phyloP scores from a whole-genome alignment of 805 yeast genomes.

The Metschnikowia bowlesiae region DNA sequence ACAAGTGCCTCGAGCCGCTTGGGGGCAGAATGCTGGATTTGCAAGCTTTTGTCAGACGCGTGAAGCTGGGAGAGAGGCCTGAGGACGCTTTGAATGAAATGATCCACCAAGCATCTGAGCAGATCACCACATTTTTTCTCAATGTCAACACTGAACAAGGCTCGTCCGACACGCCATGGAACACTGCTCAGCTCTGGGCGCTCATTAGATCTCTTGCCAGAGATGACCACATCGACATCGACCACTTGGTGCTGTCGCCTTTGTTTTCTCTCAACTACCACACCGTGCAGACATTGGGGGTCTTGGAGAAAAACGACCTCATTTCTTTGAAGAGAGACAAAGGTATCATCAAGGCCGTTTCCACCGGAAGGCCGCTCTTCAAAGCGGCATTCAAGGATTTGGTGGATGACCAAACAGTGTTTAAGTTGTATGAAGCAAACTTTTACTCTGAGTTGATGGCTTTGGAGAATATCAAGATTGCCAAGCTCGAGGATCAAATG shows the following conservation, averaged over 20 bases:
- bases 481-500: constrained; percentile 68
- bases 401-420: constrained; percentile 51
- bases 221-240: constrained; percentile 42
- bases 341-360: constrained; percentile 63
- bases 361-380: constrained; percentile 81
- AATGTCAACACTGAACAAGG: constrained; percentile 20
- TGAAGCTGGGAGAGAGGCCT: constrained; percentile 84
- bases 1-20: constrained; percentile 60
- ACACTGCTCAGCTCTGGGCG: constrained; percentile 84
- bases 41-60: constrained; percentile 83
- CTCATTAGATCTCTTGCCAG: constrained; percentile 61
- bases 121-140: constrained; percentile 75
- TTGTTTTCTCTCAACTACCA: constrained; percentile 55
- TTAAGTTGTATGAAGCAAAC: constrained; percentile 59
- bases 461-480: constrained; percentile 59
- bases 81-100: constrained; percentile 71
- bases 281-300: constrained; percentile 45
- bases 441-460: constrained; percentile 52
- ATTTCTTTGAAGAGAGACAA: constrained; percentile 68
- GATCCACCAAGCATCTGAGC: constrained; percentile 81
- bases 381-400: constrained; percentile 73
- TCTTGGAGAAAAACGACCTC: constrained; percentile 76
- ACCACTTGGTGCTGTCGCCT: constrained; percentile 52
- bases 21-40: constrained; percentile 96
- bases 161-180: constrained; percentile 45